Conservation (phyloP, 345 rosid species). For the Theobroma cacao region DNA sequence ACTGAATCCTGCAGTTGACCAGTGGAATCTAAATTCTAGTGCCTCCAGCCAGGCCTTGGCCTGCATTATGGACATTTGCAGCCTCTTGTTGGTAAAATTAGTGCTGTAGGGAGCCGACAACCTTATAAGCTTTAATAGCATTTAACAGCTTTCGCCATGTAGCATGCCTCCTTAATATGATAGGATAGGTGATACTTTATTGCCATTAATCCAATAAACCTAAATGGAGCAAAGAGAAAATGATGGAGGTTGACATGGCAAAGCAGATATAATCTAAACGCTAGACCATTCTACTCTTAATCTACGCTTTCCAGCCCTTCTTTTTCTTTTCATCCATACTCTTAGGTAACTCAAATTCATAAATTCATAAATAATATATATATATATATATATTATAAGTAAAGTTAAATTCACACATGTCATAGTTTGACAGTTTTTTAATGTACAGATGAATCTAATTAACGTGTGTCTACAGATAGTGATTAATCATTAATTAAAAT, state of each 20-base stretch:
- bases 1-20: background rate
- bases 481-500: too few species aligned
- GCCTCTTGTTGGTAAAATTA: background rate
- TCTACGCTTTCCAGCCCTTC: background rate
- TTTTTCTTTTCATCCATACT: background rate
- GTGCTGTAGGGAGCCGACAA: background rate
- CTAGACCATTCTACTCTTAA: background rate
- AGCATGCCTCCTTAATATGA: background rate
- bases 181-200: background rate
- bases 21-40: background rate
- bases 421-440: background rate
- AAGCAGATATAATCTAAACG: background rate
- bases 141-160: background rate
- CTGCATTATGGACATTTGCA: background rate
- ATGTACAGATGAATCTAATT: too few species aligned
- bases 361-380: background rate
- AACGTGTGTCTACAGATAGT: too few species aligned
- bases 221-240: background rate
- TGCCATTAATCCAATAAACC: background rate
- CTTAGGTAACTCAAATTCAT: background rate
- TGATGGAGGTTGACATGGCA: constrained; percentile 4
- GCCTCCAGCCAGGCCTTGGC: background rate
- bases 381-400: background rate
- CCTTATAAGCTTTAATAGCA: background rate
- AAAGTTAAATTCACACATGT: background rate